Conservation (phyloP, 495 filamentous ascomycete genomes). For the Neurospora sp. region DNA sequence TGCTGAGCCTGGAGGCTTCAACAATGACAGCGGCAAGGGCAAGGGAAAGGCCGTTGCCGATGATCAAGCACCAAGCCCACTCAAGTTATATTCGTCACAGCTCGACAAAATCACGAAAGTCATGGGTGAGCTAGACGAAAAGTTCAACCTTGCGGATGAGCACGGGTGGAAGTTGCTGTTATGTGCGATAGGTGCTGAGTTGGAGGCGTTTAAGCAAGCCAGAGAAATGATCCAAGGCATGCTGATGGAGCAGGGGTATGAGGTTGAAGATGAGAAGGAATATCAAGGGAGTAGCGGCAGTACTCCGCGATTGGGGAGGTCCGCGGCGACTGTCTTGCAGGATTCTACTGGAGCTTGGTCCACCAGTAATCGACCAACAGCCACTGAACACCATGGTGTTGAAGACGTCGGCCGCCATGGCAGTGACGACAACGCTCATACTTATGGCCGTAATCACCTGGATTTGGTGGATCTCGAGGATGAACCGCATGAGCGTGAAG, state of each 20-base stretch:
- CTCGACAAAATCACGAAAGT: conserved; percentile 47
- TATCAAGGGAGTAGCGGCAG: conserved; percentile 1
- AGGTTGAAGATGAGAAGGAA: conserved; percentile 6
- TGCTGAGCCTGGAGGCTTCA: conserved; percentile 4
- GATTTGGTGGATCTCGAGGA: conserved; percentile 31
- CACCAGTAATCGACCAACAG: not conserved
- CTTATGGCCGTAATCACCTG: conserved; percentile 15
- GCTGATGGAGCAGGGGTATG: conserved; percentile 5
- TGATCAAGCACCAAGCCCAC: conserved; percentile 24
- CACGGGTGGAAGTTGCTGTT: conserved; percentile 80
- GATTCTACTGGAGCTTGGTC: not conserved
- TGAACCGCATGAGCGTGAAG: conserved; percentile 13
- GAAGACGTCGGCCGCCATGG: not conserved
- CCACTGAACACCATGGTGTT: not conserved
- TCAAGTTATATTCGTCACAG: conserved; percentile 20
- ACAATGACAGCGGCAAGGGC: conserved; percentile 12
- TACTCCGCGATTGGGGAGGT: conserved; percentile 13
- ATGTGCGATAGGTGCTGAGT: conserved; percentile 78
- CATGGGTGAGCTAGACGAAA: conserved; percentile 48
- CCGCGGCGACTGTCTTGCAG: not conserved
- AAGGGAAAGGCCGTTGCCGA: conserved; percentile 10
- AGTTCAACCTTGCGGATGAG: conserved; percentile 49
- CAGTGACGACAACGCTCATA: conserved; percentile 15
- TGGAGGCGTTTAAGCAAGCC: conserved; percentile 72
- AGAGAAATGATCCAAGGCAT: conserved; percentile 46